Conservation (phyloP, 352 stramenopile genomes). For the Phytopythium chamaehyphon region DNA sequence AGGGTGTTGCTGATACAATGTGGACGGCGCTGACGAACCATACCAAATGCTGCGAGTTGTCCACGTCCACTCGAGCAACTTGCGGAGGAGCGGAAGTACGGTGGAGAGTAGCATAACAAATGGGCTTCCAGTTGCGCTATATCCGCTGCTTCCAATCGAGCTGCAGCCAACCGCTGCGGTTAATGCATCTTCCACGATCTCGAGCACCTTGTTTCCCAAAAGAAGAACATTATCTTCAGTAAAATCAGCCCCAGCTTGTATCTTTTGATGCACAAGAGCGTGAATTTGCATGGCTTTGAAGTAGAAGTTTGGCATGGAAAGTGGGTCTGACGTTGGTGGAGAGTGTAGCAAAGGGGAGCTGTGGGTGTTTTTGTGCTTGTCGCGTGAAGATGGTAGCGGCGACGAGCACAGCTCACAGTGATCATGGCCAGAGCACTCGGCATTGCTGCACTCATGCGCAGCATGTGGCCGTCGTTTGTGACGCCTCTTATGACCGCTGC, state of each 20-base stretch:
- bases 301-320: constrained; percentile 27
- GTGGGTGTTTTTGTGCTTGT: background rate
- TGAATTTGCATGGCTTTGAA: constrained; percentile 35
- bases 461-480: constrained; percentile 3
- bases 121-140: constrained; percentile 17
- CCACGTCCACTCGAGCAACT: constrained; percentile 47
- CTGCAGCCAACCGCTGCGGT: background rate
- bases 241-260: constrained; percentile 18
- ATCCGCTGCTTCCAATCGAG: background rate
- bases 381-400: background rate
- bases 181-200: constrained; percentile 12
- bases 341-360: background rate
- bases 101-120: constrained; percentile 71
- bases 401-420: constrained; percentile 5
- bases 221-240: constrained; percentile 27
- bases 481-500: background rate
- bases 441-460: background rate
- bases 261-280: constrained; percentile 33
- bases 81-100: constrained; percentile 45
- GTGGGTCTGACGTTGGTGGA: background rate
- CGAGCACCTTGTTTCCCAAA: constrained; percentile 25
- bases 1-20: background rate
- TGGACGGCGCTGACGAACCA: constrained; percentile 2
- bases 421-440: background rate
- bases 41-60: constrained; percentile 35